Conservation (phyloP, 176 grass and related monocot species). For the Carex kokanica region DNA sequence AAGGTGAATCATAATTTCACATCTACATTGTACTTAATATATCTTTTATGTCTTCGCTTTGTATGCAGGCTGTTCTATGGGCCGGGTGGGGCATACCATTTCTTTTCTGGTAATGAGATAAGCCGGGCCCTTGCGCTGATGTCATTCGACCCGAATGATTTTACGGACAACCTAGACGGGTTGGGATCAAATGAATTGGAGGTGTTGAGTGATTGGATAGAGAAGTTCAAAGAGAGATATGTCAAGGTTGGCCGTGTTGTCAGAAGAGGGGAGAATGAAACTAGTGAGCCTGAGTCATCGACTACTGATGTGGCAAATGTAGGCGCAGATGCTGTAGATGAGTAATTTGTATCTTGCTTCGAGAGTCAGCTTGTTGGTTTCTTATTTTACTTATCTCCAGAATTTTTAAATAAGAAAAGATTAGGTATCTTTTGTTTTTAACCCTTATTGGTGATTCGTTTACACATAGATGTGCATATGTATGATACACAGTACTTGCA, state of each 20-base stretch:
- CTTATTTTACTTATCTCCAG: neutral
- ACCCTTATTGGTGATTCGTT: neutral
- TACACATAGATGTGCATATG: slow-evolving; percentile 10
- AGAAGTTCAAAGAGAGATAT: slow-evolving; percentile 88
- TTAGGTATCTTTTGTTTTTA: neutral
- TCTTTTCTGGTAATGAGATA: slow-evolving; percentile 82
- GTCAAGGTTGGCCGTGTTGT: slow-evolving; percentile 61
- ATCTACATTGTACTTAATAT: neutral
- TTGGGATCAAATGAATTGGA: slow-evolving; percentile 59
- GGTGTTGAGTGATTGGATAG: slow-evolving; percentile 83
- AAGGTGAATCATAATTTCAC: neutral
- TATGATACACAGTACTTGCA: neutral
- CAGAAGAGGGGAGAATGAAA: neutral
- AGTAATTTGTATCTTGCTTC: neutral
- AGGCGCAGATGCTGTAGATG: neutral
- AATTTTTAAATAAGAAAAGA: neutral
- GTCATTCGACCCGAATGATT: slow-evolving; percentile 83
- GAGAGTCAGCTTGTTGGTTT: neutral
- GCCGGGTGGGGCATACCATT: slow-evolving; percentile 73
- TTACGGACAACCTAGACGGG: slow-evolving; percentile 71
- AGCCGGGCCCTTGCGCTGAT: slow-evolving; percentile 84
- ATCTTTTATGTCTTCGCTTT: neutral
- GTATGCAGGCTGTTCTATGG: slow-evolving; percentile 81
- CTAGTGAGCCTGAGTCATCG: neutral
- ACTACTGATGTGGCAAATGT: neutral